Evolutionary conservation across 176 grass and related monocot species (phyloP).

Genomic region (Ensete ventricosum): DNA sequence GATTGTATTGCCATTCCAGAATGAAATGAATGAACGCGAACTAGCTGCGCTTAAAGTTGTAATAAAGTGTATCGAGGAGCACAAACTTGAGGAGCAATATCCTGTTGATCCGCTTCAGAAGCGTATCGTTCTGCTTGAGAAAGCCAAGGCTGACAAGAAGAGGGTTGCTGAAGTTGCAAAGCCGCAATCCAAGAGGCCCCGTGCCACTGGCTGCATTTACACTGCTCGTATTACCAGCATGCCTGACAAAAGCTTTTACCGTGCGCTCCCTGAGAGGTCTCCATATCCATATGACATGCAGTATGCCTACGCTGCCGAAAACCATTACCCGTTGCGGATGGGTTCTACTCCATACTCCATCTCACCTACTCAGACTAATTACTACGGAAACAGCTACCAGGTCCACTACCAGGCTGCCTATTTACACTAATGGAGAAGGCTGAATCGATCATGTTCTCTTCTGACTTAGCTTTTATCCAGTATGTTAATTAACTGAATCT

Average conservation of each 20-base stretch:
- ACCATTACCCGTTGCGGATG: slow-evolving; percentile 49
- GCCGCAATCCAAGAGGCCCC: slow-evolving; percentile 81
- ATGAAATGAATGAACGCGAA: slow-evolving; percentile 56
- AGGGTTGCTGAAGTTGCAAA: slow-evolving; percentile 72
- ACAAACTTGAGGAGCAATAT: slow-evolving; percentile 30
- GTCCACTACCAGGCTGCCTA: slow-evolving; percentile 67
- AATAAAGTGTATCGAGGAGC: slow-evolving; percentile 67
- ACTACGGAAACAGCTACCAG: slow-evolving; percentile 71
- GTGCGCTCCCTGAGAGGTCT: slow-evolving; percentile 37
- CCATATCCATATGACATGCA: slow-evolving; percentile 60
- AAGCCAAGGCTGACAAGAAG: slow-evolving; percentile 95
- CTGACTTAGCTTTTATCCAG: slow-evolving; percentile 42
- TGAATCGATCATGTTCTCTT: slow-evolving; percentile 15
- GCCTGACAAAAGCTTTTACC: slow-evolving; percentile 36
- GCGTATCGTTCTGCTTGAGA: slow-evolving; percentile 77
- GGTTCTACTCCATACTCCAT: slow-evolving; percentile 44
- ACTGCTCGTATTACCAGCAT: slow-evolving; percentile 37
- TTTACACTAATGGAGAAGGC: slow-evolving; percentile 64
- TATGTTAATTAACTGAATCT: slow-evolving; percentile 4
- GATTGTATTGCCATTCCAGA: slow-evolving; percentile 30
- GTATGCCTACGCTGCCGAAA: slow-evolving; percentile 45
- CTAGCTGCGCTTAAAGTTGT: slow-evolving; percentile 65
- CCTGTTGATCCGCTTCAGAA: slow-evolving; percentile 65
- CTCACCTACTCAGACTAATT: slow-evolving; percentile 43
- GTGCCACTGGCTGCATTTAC: slow-evolving; percentile 54